Evolutionary conservation across 2,329 filamentous ascomycete species (phyloP), one percentile per base, ranked within the genome.

Genomic region (Dactylellina haptotyla): DNA sequence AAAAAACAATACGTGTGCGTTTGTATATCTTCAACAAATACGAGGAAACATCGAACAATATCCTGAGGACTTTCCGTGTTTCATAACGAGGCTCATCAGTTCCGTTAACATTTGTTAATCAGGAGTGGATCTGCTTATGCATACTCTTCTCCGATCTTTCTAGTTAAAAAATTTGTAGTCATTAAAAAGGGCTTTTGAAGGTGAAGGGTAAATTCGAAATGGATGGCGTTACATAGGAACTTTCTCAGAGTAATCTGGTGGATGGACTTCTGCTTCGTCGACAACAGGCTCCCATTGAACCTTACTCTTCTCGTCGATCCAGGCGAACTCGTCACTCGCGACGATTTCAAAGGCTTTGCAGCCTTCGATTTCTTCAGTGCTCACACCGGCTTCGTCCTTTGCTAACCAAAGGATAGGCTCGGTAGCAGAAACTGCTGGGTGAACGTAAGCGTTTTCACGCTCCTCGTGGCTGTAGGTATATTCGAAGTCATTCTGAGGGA

Each of bases 381-480:
- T 92, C 43, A 97, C 86, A 8, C 92, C 90, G 23, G 88, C 86
- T 0, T 85, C 82, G 78, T 97, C 93, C 67, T 87, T 84, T 0
- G 93, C 92, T 62, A 97, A 90, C 93, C 93, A 97, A n/a, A 97
- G 83, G 28, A 92, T 82, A 1, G 91, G 90, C 0, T 86, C 81
- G 76, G 84, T 76, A 73, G 87, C 84, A 23, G 81, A 86, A 79
- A 94, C 85, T 0, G 89, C 85, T 0, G 92, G 91, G 75, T 93
- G 88, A 80, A 86, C 87, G 81, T 92, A 94, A 0, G 91, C 93
- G 54, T 90, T 85, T 9, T 84, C 83, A 79, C 90, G 87, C 1
- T 87, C 82, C 56, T 88, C 84, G 0, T 84, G 83, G 0, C 86
- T 79, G 79, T 95, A 93, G 0, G 85, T 79, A 61, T 87, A 85